Conservation (phyloP, 768 basidiomycete genomes). For the Pisolithus tinctorius region DNA sequence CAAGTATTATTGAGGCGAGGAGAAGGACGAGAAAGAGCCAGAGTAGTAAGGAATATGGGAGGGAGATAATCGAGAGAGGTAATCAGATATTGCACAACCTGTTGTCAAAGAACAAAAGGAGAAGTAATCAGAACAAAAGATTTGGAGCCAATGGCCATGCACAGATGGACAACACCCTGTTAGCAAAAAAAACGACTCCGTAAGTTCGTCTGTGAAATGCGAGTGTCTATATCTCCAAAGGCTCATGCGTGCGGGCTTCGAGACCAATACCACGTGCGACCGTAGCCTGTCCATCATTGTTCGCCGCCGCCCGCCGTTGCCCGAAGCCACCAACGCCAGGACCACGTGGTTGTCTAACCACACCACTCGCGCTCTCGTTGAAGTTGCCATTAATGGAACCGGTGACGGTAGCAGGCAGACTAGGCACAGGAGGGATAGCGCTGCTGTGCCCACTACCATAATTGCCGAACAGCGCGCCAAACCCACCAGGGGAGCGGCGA, state of each 20-base stretch:
- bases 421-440: conserved; percentile 71
- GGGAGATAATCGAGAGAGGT: neutral
- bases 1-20: conserved; percentile 11
- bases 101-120: conserved; percentile 12
- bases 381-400: conserved; percentile 38
- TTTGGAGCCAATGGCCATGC: conserved; percentile 14
- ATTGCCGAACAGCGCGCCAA: conserved; percentile 61
- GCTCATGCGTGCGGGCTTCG: conserved; percentile 82
- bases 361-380: conserved; percentile 38
- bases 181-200: conserved; percentile 8
- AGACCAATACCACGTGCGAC: conserved; percentile 52
- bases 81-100: conserved; percentile 6
- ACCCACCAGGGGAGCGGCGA: conserved; percentile 66
- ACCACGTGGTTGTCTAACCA: conserved; percentile 81
- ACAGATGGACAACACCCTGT: conserved; percentile 13
- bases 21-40: neutral
- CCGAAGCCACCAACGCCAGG: conserved; percentile 75
- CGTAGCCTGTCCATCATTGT: conserved; percentile 30
- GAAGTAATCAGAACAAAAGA: conserved; percentile 6
- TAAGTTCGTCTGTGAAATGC: conserved; percentile 11
- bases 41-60: neutral
- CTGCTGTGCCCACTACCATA: conserved; percentile 31
- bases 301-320: conserved; percentile 37
- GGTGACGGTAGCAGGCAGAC: conserved; percentile 53
- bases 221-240: conserved; percentile 62